A percentile compares a stretch with the other conserved stretches of the same genome.
These are phyloP conservation scores for Vachellia pachyceras DNA, from an alignment of 306 rosid genomes.

Conservation along the genomic window DNA sequence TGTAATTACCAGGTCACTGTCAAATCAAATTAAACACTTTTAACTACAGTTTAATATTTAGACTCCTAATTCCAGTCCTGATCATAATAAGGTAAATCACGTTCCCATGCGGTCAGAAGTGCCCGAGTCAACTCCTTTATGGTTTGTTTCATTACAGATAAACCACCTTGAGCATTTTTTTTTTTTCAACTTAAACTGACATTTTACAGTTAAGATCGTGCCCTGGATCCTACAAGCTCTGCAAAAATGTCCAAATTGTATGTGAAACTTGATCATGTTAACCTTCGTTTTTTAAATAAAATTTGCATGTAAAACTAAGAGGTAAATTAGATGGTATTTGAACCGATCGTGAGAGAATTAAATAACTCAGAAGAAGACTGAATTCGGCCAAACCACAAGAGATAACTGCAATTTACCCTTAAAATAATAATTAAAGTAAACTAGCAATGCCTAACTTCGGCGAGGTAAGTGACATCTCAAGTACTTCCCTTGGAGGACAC, in stretches of 20 bases:
- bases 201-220: background rate
- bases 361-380: background rate
- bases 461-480: background rate
- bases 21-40: conserved; percentile 12
- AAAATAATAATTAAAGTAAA: background rate
- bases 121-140: background rate
- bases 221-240: background rate
- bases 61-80: conserved; percentile 28
- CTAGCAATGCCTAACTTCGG: conserved; percentile 17
- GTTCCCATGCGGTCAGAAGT: background rate
- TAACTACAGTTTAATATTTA: conserved; percentile 2
- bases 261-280: background rate
- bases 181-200: background rate
- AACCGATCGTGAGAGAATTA: background rate
- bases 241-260: background rate
- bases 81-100: background rate
- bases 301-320: background rate
- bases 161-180: background rate
- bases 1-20: conserved; percentile 4
- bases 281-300: background rate
- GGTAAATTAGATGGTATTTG: background rate
- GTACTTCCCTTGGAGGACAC: background rate
- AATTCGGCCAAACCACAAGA: background rate
- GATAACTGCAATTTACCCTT: background rate
- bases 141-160: background rate